These are phyloP conservation scores for Metschnikowia matae DNA, from an alignment of 805 yeast species.

Conservation along the genomic window DNA sequence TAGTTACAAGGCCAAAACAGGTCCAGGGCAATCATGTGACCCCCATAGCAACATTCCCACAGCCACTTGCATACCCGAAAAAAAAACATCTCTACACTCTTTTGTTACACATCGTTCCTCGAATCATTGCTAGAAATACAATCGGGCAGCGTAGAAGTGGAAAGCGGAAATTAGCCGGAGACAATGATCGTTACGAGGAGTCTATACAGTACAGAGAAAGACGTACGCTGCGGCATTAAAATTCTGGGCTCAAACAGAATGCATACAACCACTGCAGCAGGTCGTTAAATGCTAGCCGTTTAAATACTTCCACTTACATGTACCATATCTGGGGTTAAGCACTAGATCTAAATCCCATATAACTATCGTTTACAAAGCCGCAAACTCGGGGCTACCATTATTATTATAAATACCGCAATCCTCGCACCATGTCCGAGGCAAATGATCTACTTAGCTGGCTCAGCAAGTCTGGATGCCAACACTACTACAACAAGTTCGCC, in stretches of 20 bases:
- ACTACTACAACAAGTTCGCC: conserved; percentile 29
- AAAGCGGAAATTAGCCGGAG: not conserved
- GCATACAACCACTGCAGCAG: not conserved
- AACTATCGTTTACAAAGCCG: not conserved
- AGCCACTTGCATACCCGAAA: too few species aligned
- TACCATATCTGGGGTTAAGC: not conserved
- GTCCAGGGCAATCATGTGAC: not conserved
- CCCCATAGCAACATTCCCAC: too few species aligned
- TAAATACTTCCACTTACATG: not conserved
- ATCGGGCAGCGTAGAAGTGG: too few species aligned
- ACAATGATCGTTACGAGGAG: not conserved
- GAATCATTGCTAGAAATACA: too few species aligned
- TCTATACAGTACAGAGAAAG: not conserved
- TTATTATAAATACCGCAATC: not conserved
- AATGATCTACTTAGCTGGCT: conserved; percentile 36
- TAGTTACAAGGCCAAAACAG: too few species aligned
- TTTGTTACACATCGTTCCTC: too few species aligned
- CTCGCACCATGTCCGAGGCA: conserved; percentile 11
- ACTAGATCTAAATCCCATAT: not conserved
- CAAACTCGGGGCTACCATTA: not conserved
- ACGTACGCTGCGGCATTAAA: not conserved
- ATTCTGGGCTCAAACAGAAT: conserved; percentile 1
- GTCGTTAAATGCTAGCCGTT: not conserved
- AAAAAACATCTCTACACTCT: too few species aligned
- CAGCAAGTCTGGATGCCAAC: conserved; percentile 31